Base-by-base conservation (phyloP, 257 asterid species). In the Hygrophila difformis region DNA sequence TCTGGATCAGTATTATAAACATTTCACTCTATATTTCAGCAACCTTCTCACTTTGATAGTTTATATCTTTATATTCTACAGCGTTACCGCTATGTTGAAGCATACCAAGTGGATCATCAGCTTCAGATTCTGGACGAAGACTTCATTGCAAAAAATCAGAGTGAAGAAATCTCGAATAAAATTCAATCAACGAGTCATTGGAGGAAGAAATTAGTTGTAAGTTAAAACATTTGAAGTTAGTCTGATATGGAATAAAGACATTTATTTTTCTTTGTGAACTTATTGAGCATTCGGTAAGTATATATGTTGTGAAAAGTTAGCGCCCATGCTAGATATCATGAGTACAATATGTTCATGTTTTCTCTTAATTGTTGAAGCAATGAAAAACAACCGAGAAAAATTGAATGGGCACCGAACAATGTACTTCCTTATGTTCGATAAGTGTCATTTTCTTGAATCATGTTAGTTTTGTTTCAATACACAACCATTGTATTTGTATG, bases 161-260 rank as follows among this genome's bases (percentile, higher is more conserved):
- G 55, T 18, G 95, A 78, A 34, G 79, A 56, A 56, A 57, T 67
- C 40, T 39, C 74, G 11, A 40, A 60, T 49, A 82, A 73, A 68
- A 60, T 91, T 55, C 53, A 70, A 47, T 68, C 87, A 49, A 61
- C 47, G 61, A 67, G 65, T 49, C 72, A 72, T 31, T 86, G 94
- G 97, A 82, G 99, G 75, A 65, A 75, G 62, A 70, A 56, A 61
- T 66, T 91, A 58, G 82, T 86, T 69, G 99, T 91, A 74, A 82
- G 99, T 85, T 39, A 3, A 3, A 26, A 45, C 67, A n/a, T 41
- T 28, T 9, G 14, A 28, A 10, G 14, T 31, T 14, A 6, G 10
- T 8, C 34, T 19, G 4, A 6, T 19, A 28, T 23, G 26, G 39
- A 62, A 39, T 16, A 42, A n/a, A n/a, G n/a, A n/a, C n/a, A 49